Percentiles rank a stretch among this genome's conserved stretches.
phyloP scores from a whole-genome alignment of 768 basidiomycete genomes.

The Naematelia aurantialba region DNA sequence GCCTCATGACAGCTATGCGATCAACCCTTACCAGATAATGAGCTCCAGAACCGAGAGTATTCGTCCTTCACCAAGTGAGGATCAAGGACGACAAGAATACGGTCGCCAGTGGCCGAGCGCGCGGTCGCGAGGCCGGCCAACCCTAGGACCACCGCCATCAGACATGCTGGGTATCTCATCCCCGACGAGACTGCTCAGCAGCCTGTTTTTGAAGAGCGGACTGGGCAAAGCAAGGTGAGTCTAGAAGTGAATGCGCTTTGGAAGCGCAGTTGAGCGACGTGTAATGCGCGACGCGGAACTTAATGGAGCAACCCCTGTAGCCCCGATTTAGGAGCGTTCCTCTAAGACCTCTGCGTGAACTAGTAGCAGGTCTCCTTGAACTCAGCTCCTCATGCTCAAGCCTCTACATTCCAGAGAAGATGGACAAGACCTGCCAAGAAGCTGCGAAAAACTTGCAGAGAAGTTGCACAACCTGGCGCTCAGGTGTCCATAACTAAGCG shows the following conservation, averaged over 20 bases:
- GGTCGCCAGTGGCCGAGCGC: slow-evolving; percentile 40
- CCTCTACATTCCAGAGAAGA: too few relatives aligned
- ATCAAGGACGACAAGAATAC: slow-evolving; percentile 79
- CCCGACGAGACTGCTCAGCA: not conserved
- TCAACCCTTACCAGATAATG: slow-evolving; percentile 62
- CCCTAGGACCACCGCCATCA: slow-evolving; percentile 4
- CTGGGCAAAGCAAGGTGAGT: too few relatives aligned
- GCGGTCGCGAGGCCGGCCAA: slow-evolving; percentile 20
- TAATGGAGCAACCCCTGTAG: not conserved
- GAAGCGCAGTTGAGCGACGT: not conserved
- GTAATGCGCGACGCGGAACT: not conserved
- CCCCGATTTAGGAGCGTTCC: not conserved
- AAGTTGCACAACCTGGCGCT: too few relatives aligned
- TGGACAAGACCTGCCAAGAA: too few relatives aligned
- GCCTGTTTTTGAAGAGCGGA: not conserved
- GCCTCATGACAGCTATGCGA: not conserved
- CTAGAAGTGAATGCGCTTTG: not conserved
- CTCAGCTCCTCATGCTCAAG: too few relatives aligned
- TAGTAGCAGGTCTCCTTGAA: too few relatives aligned
- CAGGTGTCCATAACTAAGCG: too few relatives aligned
- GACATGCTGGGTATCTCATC: not conserved
- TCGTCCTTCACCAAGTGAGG: slow-evolving; percentile 61
- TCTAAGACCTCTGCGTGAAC: too few relatives aligned
- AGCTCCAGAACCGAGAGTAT: slow-evolving; percentile 78
- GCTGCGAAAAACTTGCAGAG: too few relatives aligned